Evolutionary conservation across 1,139 yeast genomes (phyloP).

Genomic region (Magnusiomyces ingens): DNA sequence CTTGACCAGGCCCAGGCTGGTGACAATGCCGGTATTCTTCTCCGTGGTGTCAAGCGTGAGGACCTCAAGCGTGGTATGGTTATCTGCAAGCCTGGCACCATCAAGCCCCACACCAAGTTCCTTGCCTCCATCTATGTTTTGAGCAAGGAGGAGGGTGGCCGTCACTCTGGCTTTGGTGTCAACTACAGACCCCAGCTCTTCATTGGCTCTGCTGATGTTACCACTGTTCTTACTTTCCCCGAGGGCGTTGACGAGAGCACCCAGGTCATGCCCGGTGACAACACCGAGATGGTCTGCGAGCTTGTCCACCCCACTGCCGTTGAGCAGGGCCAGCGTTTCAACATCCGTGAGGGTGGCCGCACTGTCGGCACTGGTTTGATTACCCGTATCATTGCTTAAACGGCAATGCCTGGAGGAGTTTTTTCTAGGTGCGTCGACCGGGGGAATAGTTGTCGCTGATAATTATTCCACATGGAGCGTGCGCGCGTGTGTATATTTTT

Average conservation of each 20-base stretch:
- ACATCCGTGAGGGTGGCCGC: conserved; percentile 99
- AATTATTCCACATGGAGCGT: too few species aligned
- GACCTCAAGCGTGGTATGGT: conserved; percentile 98
- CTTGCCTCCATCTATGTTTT: conserved; percentile 89
- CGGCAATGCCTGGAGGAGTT: not conserved
- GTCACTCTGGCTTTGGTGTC: conserved; percentile 95
- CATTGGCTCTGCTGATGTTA: conserved; percentile 93
- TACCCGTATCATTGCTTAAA: conserved; percentile 79
- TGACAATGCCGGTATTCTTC: conserved; percentile 95
- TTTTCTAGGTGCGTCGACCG: too few species aligned
- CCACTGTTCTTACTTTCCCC: conserved; percentile 89
- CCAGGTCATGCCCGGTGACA: conserved; percentile 98
- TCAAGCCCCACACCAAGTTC: conserved; percentile 89
- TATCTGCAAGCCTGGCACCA: conserved; percentile 84
- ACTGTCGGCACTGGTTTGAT: conserved; percentile 98
- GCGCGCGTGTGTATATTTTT: too few species aligned
- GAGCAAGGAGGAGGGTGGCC: conserved; percentile 98
- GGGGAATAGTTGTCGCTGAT: too few species aligned
- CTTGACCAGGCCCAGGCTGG: conserved; percentile 97
- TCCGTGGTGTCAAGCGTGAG: conserved; percentile 98
- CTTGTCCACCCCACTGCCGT: conserved; percentile 88
- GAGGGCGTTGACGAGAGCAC: conserved; percentile 77
- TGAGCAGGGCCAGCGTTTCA: conserved; percentile 96
- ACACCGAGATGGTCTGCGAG: conserved; percentile 91
- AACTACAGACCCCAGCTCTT: conserved; percentile 98